Evolutionary conservation across 805 yeast species (phyloP), one percentile per base, ranked within the genome.

Genomic region (Kuraishia molischiana): DNA sequence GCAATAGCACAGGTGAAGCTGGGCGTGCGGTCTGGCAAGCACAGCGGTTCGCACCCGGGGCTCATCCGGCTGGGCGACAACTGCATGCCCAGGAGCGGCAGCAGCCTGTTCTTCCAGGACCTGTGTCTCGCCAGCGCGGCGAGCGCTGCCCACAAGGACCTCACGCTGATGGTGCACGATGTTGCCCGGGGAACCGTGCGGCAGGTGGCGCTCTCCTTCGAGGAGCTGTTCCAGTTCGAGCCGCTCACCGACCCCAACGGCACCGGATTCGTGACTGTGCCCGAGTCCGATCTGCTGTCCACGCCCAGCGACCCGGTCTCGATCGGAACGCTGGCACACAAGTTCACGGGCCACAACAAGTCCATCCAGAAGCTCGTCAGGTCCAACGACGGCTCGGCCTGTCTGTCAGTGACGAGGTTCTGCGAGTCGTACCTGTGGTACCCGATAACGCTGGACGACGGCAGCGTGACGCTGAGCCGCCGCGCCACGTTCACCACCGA

Each of bases 291-390:
- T 13, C 13, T 13, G 11, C 37, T 18, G 5, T 18, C 26, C 9
- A 19, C 14, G 14, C 30, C 31, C 14, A 13, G 24, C 11, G 19
- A 13, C 8, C 5, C 19, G 13, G 20, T 18, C 13, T 19, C 24
- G 9, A 45, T 61, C 9, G 66, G 64, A 4, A 44, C 43, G 4
- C 45, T 77, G 8, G 60, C 66, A 19, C 69, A 77, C 44, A 78
- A 81, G 46, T 73, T 80, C 38, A 85, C 94, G 2, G 97, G 97
- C 1, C 96, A 87, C 52, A 72, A 76, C 39, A 87, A 87, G 51
- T 84, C 95, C 0, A 77, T 89, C 18, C 75, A 73, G 45, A 69
- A 66, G 35, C 55, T 89, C 3, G 61, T 74, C 14, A 74, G 87
- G 47, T 81, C 95, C 1, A 61, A 75, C 5, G 74, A 77, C 49